These are phyloP conservation scores for Erodium maritimum DNA, from an alignment of 345 rosid species.

Conservation along the genomic window DNA sequence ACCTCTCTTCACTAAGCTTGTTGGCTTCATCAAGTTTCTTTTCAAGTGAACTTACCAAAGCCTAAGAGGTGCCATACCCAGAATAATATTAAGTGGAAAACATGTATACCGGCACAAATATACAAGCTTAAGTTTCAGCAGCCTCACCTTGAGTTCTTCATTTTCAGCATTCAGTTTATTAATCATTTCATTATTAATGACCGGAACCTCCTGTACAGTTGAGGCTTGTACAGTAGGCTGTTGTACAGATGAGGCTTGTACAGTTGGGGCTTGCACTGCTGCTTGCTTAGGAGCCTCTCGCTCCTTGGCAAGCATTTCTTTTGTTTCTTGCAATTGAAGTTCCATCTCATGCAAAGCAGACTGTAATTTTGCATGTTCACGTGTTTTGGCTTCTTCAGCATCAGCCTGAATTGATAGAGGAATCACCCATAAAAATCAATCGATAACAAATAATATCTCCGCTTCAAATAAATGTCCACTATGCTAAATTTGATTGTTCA, in stretches of 20 bases:
- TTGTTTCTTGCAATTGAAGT: slow-evolving; percentile 55
- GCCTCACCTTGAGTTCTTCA: slow-evolving; percentile 70
- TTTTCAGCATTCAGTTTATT: slow-evolving; percentile 62
- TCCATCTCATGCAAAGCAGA: slow-evolving; percentile 37
- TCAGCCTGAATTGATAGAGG: slow-evolving; percentile 32
- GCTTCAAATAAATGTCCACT: no score
- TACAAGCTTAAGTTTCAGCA: background rate
- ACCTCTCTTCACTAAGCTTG: slow-evolving; percentile 65
- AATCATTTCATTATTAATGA: slow-evolving; percentile 44
- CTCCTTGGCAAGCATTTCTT: slow-evolving; percentile 32
- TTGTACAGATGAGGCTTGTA: slow-evolving; percentile 8
- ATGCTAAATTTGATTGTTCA: no score
- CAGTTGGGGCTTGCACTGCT: slow-evolving; percentile 27
- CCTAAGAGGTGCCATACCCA: slow-evolving; percentile 17
- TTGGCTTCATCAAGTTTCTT: slow-evolving; percentile 64
- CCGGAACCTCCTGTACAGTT: slow-evolving; percentile 32
- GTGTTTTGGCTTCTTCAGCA: slow-evolving; percentile 48
- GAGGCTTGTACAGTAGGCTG: no score
- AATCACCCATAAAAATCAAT: no score
- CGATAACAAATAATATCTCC: no score
- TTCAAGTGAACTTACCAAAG: slow-evolving; percentile 58
- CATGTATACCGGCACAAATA: background rate
- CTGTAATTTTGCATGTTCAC: slow-evolving; percentile 37
- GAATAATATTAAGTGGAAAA: background rate
- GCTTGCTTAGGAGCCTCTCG: slow-evolving; percentile 23